These are phyloP conservation scores for Naganishia liquefaciens DNA, from an alignment of 1,284 basidiomycete species.

Conservation along the genomic window DNA sequence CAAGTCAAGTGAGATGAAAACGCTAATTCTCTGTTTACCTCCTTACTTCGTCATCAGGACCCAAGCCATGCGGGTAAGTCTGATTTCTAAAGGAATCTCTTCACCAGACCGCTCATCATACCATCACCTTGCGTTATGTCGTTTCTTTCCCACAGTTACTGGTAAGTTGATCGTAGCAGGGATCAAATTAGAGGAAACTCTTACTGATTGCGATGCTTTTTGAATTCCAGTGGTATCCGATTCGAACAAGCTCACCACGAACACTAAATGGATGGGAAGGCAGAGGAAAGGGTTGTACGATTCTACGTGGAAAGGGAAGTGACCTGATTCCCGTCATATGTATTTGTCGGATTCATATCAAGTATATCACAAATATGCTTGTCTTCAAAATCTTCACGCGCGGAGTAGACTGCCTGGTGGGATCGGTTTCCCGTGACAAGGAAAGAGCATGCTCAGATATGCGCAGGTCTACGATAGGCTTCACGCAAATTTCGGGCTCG, in stretches of 20 bases:
- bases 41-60: conserved; percentile 36
- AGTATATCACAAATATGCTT: conserved; percentile 1
- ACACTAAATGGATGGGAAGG: conserved; percentile 41
- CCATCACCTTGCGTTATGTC: conserved; percentile 35
- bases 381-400: not conserved
- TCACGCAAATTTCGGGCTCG: too few species aligned
- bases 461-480: too few species aligned
- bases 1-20: not conserved
- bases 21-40: not conserved
- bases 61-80: conserved; percentile 49
- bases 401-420: too few species aligned
- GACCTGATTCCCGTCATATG: not conserved
- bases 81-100: conserved; percentile 28
- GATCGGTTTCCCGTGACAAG: too few species aligned
- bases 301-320: not conserved
- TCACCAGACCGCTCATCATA: conserved; percentile 26
- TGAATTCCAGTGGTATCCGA: conserved; percentile 67
- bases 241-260: conserved; percentile 68
- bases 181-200: not conserved
- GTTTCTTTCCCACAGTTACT: conserved; percentile 63
- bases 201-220: not conserved
- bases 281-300: conserved; percentile 15
- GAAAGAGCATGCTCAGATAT: too few species aligned
- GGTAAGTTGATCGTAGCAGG: conserved; percentile 61
- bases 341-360: conserved; percentile 24